These are phyloP conservation scores for Wickerhamomyces sydowiorum DNA, from an alignment of 805 yeast species.

Conservation along the genomic window DNA sequence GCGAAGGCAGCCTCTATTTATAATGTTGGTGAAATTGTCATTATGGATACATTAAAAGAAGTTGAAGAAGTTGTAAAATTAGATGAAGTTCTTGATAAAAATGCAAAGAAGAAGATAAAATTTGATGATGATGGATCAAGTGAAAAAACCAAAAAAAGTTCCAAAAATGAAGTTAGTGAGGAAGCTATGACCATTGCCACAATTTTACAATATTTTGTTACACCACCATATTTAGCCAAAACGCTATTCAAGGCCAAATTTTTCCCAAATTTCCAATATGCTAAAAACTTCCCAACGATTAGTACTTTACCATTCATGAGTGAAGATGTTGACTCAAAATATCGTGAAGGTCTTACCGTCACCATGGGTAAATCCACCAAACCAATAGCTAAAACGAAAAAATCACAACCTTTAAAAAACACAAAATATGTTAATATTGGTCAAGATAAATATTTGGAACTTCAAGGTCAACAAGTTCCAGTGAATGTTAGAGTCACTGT, in stretches of 20 bases:
- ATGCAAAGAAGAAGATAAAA: conserved; percentile 23
- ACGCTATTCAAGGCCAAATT: conserved; percentile 49
- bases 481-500: conserved; percentile 78
- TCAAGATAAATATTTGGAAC: conserved; percentile 47
- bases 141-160: conserved; percentile 7
- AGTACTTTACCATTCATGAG: conserved; percentile 73
- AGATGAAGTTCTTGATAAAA: conserved; percentile 18
- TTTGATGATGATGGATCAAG: conserved; percentile 25
- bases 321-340: conserved; percentile 32
- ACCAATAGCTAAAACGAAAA: conserved; percentile 32
- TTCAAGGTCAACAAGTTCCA: conserved; percentile 60
- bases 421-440: conserved; percentile 83
- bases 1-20: conserved; percentile 69
- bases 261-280: conserved; percentile 48
- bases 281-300: conserved; percentile 64
- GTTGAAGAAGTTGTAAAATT: conserved; percentile 14
- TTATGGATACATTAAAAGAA: conserved; percentile 46
- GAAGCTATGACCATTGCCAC: conserved; percentile 55
- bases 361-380: conserved; percentile 31
- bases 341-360: conserved; percentile 56
- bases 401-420: conserved; percentile 42
- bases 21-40: conserved; percentile 68
- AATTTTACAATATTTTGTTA: conserved; percentile 71
- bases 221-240: conserved; percentile 76
- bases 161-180: conserved; percentile 20